A percentile compares a stretch with the other conserved stretches of the same genome.
These are phyloP conservation scores for Hypoxylon sp. DNA, from an alignment of 2,329 filamentous ascomycete genomes.

Conservation along the genomic window DNA sequence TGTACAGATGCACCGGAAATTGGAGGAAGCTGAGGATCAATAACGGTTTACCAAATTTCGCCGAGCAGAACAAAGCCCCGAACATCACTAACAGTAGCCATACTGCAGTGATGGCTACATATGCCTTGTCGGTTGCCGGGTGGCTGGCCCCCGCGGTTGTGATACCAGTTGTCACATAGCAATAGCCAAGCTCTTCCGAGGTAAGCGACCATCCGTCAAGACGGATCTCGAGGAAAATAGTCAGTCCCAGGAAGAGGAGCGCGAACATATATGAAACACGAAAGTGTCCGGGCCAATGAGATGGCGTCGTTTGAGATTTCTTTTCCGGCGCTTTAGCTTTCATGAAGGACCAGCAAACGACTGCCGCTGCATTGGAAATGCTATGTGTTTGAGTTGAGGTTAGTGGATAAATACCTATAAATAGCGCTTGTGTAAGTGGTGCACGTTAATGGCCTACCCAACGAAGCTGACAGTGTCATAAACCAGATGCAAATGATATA, in stretches of 20 bases:
- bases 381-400: constrained; percentile 21
- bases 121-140: constrained; percentile 48
- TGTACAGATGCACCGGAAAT: constrained; percentile 45
- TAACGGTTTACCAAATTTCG: constrained; percentile 32
- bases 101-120: constrained; percentile 39
- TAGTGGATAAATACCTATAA: constrained; percentile 13
- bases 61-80: constrained; percentile 30
- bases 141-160: constrained; percentile 44
- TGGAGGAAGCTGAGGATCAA: constrained; percentile 40
- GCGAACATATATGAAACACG: constrained; percentile 51
- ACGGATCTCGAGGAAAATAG: constrained; percentile 50
- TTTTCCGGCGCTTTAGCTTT: constrained; percentile 37
- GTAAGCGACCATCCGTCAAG: constrained; percentile 50
- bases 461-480: constrained; percentile 55
- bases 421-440: neutral
- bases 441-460: constrained; percentile 42
- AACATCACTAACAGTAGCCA: constrained; percentile 39
- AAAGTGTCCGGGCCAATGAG: constrained; percentile 46
- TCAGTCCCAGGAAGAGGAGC: constrained; percentile 50
- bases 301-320: constrained; percentile 23
- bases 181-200: constrained; percentile 46
- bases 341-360: constrained; percentile 54
- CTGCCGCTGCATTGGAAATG: constrained; percentile 53
- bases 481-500: constrained; percentile 55
- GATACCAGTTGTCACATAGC: constrained; percentile 49